Percentiles rank a stretch among this genome's conserved stretches.
Conservation (phyloP, 2,329 filamentous ascomycete genomes). For the Zymoseptoria crescenta region DNA sequence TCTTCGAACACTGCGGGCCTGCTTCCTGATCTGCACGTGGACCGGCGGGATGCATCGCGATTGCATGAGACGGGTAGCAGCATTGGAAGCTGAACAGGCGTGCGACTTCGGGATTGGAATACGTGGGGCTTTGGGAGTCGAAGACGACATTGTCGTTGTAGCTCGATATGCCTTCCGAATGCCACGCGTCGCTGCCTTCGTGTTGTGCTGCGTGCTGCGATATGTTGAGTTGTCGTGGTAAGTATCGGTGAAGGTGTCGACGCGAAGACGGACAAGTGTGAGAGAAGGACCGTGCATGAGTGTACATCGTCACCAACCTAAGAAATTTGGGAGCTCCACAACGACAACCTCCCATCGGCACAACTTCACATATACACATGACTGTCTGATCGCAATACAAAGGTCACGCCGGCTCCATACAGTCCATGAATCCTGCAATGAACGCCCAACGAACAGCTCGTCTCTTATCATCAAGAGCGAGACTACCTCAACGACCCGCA, state of each 20-base stretch:
- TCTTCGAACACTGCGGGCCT: neutral
- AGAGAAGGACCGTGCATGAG: too few relatives aligned
- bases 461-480: neutral
- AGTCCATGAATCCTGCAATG: neutral
- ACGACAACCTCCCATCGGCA: neutral
- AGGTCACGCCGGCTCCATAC: neutral
- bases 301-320: too few relatives aligned
- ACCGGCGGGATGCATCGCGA: neutral
- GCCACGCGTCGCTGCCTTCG: too few relatives aligned
- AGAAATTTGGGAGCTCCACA: too few relatives aligned
- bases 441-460: neutral
- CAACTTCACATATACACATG: neutral
- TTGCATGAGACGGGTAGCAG: neutral
- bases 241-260: too few relatives aligned
- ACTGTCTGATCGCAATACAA: too few relatives aligned
- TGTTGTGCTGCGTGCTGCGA: too few relatives aligned
- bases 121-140: too few relatives aligned
- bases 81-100: neutral
- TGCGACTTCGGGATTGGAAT: neutral
- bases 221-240: too few relatives aligned
- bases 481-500: neutral
- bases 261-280: too few relatives aligned
- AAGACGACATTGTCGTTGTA: too few relatives aligned
- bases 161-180: too few relatives aligned
- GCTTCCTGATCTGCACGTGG: neutral